Base-by-base conservation (phyloP, 108 stramenopile species). In the Pseudonitzschia pungens region DNA sequence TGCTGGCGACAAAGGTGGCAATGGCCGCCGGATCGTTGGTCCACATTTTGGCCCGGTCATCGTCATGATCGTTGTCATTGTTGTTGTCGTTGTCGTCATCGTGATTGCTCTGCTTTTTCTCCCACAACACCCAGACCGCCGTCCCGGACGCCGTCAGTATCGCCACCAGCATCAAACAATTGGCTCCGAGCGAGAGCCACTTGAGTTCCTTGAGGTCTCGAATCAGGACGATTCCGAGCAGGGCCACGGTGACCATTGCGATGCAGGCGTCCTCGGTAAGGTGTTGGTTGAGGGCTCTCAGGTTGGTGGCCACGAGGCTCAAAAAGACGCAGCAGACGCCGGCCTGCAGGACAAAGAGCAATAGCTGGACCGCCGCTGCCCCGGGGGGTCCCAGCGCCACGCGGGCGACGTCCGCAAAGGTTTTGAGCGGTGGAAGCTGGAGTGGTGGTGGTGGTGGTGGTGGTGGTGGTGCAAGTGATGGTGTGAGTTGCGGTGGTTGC, bases 291-390 rank as follows among this genome's bases (percentile, higher is more conserved):
- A 68, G 26, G 33, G 81, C 81, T 11, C 29, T 52, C 41, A 82
- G 36, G 53, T 82, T 82, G 50, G 81, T 82, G 18, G 68, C 56
- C 12, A 82, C 51, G 44, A 82, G 60, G 22, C 57, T 62, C 42
- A 82, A 42, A 71, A 82, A 82, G 48, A 82, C 81, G 58, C 81
- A 82, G 60, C 81, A 82, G 26, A 82, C 81, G 15, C 81, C 81
- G 20, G 65, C 29, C 53, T 82, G 81, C 29, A 78, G 40, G 1
- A 82, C 63, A 40, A 82, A 74, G 14, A 82, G 55, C 40, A 82
- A 70, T 4, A 62, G 27, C 56, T 74, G 73, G n/a, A 82, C 77
- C 0, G 74, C 22, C 5, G 22, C 28, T n/a, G 64, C 32, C 0
- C 73, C 81, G 36, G 10, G 16, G 8, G 36, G 27, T 21, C 81